Conservation (phyloP, 495 filamentous ascomycete species). For the Talaromyces adpressus region DNA sequence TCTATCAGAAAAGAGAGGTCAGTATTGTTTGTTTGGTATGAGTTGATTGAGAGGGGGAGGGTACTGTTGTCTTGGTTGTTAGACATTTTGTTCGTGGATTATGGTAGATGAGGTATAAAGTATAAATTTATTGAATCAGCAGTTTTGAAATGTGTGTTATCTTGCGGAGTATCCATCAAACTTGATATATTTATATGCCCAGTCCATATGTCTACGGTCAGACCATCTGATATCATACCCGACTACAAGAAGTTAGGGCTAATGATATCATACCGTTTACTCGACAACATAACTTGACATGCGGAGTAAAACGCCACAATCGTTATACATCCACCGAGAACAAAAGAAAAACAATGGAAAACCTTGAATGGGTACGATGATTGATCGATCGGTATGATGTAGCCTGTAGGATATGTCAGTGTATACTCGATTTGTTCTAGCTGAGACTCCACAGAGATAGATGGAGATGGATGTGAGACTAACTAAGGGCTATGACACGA, state of each 20-base stretch:
- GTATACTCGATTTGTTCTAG: too few species aligned
- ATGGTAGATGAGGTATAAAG: not conserved
- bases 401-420: too few species aligned
- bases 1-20: conserved; percentile 1
- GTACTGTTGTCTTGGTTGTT: conserved; percentile 5
- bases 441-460: not conserved
- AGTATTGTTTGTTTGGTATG: not conserved
- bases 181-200: not conserved
- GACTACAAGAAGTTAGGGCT: conserved; percentile 6
- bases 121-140: not conserved
- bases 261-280: conserved; percentile 6
- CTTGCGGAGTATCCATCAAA: not conserved
- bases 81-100: not conserved
- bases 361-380: not conserved
- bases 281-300: not conserved
- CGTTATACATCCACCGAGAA: not conserved
- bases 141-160: not conserved
- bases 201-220: not conserved
- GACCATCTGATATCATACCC: conserved; percentile 6
- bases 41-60: not conserved
- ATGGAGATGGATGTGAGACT: not conserved
- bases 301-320: not conserved
- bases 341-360: not conserved
- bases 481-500: not conserved
- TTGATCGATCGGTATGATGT: not conserved